phyloP scores from a whole-genome alignment of 495 filamentous ascomycete genomes.

The Tricharina praecox region DNA sequence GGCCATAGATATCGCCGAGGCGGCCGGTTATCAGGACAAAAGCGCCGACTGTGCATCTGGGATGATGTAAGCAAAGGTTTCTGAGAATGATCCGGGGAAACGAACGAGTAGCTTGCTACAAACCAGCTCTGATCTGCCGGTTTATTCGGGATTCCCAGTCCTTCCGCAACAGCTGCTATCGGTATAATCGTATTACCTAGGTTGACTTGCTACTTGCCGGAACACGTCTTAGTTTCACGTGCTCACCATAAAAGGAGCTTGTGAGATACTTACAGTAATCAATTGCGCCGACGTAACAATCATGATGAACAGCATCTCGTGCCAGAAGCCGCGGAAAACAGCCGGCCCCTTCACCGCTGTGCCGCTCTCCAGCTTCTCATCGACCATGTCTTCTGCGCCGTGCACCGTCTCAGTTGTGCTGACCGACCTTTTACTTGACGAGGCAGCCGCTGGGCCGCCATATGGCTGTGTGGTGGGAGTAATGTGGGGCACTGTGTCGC shows the following conservation, averaged over 20 bases:
- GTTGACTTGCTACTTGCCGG: slow-evolving; percentile 16
- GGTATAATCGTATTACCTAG: slow-evolving; percentile 21
- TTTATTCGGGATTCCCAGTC: slow-evolving; percentile 11
- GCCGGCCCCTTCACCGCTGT: neutral
- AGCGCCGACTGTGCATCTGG: slow-evolving; percentile 38
- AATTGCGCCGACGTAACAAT: slow-evolving; percentile 22
- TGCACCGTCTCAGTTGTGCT: too few species aligned
- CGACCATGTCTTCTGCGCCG: too few species aligned
- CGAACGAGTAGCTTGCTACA: slow-evolving; percentile 26
- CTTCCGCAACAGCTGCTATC: slow-evolving; percentile 12
- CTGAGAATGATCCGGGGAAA: slow-evolving; percentile 16
- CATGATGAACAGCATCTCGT: slow-evolving; percentile 20
- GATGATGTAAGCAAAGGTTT: neutral
- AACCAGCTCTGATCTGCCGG: slow-evolving; percentile 26
- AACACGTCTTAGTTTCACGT: neutral
- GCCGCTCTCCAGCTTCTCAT: neutral
- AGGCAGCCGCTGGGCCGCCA: too few species aligned
- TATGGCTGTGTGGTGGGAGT: too few species aligned
- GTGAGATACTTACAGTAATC: slow-evolving; percentile 15
- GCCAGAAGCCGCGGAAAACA: slow-evolving; percentile 15
- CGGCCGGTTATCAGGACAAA: slow-evolving; percentile 49
- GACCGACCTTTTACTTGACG: too few species aligned
- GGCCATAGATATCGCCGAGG: slow-evolving; percentile 47
- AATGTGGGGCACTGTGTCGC: too few species aligned
- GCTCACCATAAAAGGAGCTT: neutral